A percentile compares a stretch with the other conserved stretches of the same genome.
Evolutionary conservation across 345 rosid species (phyloP).

Genomic region (Anacardium occidentale): DNA sequence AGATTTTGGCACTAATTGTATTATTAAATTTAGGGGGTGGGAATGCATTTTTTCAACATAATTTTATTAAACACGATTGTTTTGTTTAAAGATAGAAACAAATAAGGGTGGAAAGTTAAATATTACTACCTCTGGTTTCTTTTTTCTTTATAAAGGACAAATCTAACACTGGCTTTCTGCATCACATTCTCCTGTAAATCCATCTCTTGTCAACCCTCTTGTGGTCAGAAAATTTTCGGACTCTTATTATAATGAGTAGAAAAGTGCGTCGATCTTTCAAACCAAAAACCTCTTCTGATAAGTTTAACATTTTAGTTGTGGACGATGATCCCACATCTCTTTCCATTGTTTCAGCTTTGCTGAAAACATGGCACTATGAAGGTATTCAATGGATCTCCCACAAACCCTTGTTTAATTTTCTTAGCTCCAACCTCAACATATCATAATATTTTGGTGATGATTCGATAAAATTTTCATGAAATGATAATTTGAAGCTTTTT

Average conservation of each 20-base stretch:
- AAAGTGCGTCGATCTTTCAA: slow-evolving; percentile 17
- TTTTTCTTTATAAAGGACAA: background rate
- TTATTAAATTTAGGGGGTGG: slow-evolving; percentile 6
- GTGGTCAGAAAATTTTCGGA: background rate
- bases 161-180: background rate
- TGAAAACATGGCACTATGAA: slow-evolving; percentile 34
- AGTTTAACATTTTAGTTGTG: slow-evolving; percentile 48
- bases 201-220: too few relatives aligned
- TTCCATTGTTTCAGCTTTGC: slow-evolving; percentile 45
- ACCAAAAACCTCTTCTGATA: slow-evolving; percentile 21
- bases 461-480: too few relatives aligned
- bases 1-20: slow-evolving; percentile 30
- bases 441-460: too few relatives aligned
- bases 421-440: too few relatives aligned
- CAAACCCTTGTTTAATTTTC: too few relatives aligned
- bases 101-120: background rate
- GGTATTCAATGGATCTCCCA: slow-evolving; percentile 33
- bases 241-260: background rate
- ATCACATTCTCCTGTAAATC: background rate
- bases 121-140: background rate
- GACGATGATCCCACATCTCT: slow-evolving; percentile 63
- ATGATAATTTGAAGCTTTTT: too few relatives aligned
- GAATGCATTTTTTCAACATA: background rate
- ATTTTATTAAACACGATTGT: background rate
- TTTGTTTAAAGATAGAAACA: background rate